Evolutionary conservation across 1,284 basidiomycete genomes (phyloP).

Genomic region (Pseudozyma hubeiensis): DNA sequence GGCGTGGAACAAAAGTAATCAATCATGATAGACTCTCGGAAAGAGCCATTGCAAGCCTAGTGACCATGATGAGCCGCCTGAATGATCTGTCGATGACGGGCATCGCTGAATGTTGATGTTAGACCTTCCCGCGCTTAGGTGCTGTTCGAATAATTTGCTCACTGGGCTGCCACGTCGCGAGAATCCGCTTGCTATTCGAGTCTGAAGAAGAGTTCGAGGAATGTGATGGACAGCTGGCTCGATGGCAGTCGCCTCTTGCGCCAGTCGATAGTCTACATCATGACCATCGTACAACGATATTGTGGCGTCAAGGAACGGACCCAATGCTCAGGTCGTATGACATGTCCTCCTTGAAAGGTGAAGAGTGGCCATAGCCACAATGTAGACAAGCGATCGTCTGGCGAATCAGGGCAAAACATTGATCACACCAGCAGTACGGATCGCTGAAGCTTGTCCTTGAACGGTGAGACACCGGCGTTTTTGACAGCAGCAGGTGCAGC

Average conservation of each 20-base stretch:
- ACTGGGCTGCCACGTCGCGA: slow-evolving; percentile 10
- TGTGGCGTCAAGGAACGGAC: neutral
- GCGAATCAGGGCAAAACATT: slow-evolving; percentile 4
- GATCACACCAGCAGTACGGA: neutral
- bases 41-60: too few relatives aligned
- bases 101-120: too few relatives aligned
- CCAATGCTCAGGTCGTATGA: slow-evolving; percentile 9
- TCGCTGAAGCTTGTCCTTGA: neutral
- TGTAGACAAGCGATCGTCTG: neutral
- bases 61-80: too few relatives aligned
- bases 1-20: too few relatives aligned
- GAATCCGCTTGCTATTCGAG: neutral
- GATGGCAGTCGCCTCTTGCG: slow-evolving; percentile 7
- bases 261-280: neutral
- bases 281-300: neutral
- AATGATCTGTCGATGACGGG: too few relatives aligned
- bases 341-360: neutral
- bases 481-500: slow-evolving; percentile 2
- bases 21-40: too few relatives aligned
- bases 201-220: slow-evolving; percentile 19
- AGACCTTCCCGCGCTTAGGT: too few relatives aligned
- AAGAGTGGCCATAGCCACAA: too few relatives aligned
- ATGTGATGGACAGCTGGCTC: slow-evolving; percentile 11
- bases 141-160: too few relatives aligned
- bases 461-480: neutral